These are phyloP conservation scores for Saccharomycopsis babjevae DNA, from an alignment of 805 yeast genomes.

Conservation along the genomic window DNA sequence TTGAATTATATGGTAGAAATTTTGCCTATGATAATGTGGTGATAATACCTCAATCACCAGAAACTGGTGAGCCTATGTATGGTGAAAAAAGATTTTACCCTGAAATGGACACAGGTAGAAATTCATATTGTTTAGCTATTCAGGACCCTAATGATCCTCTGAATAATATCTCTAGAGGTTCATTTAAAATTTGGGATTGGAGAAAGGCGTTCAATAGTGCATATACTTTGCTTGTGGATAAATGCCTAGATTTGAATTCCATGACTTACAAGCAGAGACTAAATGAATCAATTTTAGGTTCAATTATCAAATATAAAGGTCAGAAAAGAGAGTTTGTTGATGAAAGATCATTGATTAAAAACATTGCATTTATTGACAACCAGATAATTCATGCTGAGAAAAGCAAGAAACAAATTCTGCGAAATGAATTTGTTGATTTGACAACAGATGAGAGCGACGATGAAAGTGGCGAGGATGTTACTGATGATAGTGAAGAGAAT, in stretches of 20 bases:
- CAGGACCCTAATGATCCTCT: constrained; percentile 80
- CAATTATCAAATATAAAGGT: constrained; percentile 66
- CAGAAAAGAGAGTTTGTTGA: constrained; percentile 68
- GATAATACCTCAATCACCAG: constrained; percentile 42
- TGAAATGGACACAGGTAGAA: constrained; percentile 39
- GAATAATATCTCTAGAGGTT: constrained; percentile 82
- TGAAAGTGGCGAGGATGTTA: background rate
- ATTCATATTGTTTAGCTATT: constrained; percentile 57
- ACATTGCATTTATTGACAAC: constrained; percentile 41
- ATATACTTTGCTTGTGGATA: constrained; percentile 60
- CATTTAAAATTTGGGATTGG: constrained; percentile 68
- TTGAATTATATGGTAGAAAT: constrained; percentile 82
- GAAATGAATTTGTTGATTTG: constrained; percentile 1
- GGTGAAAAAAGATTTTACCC: constrained; percentile 46
- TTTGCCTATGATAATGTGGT: constrained; percentile 79
- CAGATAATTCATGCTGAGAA: constrained; percentile 21
- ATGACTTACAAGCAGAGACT: constrained; percentile 56
- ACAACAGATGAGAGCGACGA: background rate
- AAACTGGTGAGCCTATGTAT: constrained; percentile 47
- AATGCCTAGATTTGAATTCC: constrained; percentile 61
- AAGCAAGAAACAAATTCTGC: background rate
- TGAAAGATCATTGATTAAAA: constrained; percentile 52
- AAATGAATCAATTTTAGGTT: constrained; percentile 70
- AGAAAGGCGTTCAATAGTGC: constrained; percentile 87
- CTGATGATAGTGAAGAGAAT: background rate